Percentiles rank a stretch among this genome's conserved stretches.
These are phyloP conservation scores for Rhodotorula kratochvilovae DNA, from an alignment of 768 basidiomycete species.

Conservation along the genomic window DNA sequence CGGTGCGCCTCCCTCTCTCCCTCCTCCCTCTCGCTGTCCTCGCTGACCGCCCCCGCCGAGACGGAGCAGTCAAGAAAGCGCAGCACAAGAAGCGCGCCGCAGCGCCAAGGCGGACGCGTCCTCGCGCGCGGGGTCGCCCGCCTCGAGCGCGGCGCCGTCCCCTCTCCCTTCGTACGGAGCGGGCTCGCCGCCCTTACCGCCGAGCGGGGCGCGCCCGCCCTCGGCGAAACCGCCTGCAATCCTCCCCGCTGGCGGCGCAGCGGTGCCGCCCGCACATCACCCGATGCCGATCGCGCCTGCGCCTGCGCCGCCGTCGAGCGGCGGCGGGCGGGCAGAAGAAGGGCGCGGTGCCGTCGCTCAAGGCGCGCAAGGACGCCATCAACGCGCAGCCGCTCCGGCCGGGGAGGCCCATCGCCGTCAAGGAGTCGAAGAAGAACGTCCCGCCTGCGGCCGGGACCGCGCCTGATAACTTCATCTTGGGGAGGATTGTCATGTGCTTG, in stretches of 20 bases:
- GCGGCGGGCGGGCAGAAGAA: neutral
- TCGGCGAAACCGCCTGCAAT: neutral
- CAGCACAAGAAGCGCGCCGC: slow-evolving; percentile 22
- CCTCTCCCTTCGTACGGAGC: slow-evolving; percentile 14
- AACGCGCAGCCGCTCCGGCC: slow-evolving; percentile 47
- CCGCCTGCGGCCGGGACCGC: slow-evolving; percentile 18
- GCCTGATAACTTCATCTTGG: slow-evolving; percentile 49
- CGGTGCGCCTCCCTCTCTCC: neutral
- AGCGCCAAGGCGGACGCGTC: slow-evolving; percentile 18
- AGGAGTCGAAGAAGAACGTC: slow-evolving; percentile 36
- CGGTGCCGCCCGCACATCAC: neutral
- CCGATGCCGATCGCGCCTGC: neutral
- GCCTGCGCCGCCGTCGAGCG: neutral
- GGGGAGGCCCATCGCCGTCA: slow-evolving; percentile 49
- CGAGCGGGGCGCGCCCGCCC: neutral
- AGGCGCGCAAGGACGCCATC: slow-evolving; percentile 43
- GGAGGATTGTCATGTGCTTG: slow-evolving; percentile 46
- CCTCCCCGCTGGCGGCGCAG: neutral
- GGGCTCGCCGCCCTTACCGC: neutral
- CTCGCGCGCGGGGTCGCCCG: slow-evolving; percentile 9
- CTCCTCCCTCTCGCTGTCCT: too few relatives aligned
- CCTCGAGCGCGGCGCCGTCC: slow-evolving; percentile 17
- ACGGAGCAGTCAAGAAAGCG: slow-evolving; percentile 9
- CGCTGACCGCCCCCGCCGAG: neutral
- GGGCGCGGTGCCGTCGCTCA: slow-evolving; percentile 38